Evolutionary conservation across 352 stramenopile genomes (phyloP).

Genomic region (Pythium rishiriense): DNA sequence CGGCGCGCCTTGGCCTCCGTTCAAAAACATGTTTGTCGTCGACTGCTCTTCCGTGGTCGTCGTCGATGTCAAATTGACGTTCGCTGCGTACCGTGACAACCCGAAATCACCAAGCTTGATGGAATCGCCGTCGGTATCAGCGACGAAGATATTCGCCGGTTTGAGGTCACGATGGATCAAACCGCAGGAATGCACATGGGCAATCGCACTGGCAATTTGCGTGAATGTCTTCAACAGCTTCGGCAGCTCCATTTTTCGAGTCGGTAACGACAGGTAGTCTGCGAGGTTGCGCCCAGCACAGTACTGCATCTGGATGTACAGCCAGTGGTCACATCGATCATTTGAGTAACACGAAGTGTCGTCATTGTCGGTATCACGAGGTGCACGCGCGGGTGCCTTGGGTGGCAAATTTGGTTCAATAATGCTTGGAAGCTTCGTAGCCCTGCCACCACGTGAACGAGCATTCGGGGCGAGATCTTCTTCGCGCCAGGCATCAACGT

Average conservation of each 20-base stretch:
- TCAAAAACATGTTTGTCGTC: conserved; percentile 16
- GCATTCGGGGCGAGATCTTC: conserved; percentile 19
- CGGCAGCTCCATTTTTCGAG: conserved; percentile 67
- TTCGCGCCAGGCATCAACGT: conserved; percentile 27
- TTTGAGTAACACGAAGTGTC: conserved; percentile 49
- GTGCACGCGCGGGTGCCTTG: not conserved
- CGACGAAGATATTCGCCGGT: conserved; percentile 91
- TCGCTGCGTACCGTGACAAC: conserved; percentile 80
- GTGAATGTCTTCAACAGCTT: conserved; percentile 87
- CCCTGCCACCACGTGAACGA: not conserved
- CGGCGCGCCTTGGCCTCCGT: conserved; percentile 10
- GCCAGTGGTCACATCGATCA: conserved; percentile 81
- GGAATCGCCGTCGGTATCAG: conserved; percentile 77
- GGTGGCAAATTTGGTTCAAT: conserved; percentile 23
- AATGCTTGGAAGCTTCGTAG: conserved; percentile 4
- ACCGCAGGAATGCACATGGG: conserved; percentile 89
- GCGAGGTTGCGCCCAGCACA: conserved; percentile 85
- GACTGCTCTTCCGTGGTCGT: conserved; percentile 4
- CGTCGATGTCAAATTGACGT: conserved; percentile 58
- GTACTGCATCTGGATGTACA: conserved; percentile 94
- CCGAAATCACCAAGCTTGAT: conserved; percentile 92
- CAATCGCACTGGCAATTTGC: conserved; percentile 87
- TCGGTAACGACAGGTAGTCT: conserved; percentile 76
- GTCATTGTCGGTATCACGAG: conserved; percentile 27
- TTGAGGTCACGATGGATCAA: conserved; percentile 93